Evolutionary conservation across 2,329 filamentous ascomycete genomes (phyloP).

Genomic region (Zymoseptoria ardabiliae): DNA sequence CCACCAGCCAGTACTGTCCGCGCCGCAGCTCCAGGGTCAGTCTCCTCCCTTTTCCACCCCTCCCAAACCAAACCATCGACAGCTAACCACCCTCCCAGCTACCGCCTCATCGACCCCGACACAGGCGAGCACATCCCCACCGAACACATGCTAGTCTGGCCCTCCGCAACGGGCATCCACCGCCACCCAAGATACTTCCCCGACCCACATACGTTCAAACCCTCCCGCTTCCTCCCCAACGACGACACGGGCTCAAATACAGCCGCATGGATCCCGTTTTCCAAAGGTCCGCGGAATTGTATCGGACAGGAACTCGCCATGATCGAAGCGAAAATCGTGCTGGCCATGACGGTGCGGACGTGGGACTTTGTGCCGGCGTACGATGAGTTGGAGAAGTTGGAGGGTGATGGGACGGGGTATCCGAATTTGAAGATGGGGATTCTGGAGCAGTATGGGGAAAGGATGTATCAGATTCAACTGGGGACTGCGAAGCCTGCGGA

Average conservation of each 20-base stretch:
- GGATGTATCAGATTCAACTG: slow-evolving; percentile 30
- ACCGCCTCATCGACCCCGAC: slow-evolving; percentile 37
- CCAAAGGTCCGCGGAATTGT: slow-evolving; percentile 48
- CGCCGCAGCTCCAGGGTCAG: slow-evolving; percentile 13
- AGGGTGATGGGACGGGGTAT: slow-evolving; percentile 31
- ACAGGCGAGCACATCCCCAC: slow-evolving; percentile 39
- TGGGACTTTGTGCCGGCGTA: slow-evolving; percentile 43
- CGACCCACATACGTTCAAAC: slow-evolving; percentile 34
- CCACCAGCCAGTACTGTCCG: slow-evolving; percentile 43
- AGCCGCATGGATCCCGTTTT: slow-evolving; percentile 49
- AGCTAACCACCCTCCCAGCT: slow-evolving; percentile 18
- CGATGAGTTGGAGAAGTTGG: slow-evolving; percentile 29
- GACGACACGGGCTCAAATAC: slow-evolving; percentile 30
- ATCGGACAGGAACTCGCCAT: slow-evolving; percentile 52
- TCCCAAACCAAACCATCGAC: neutral
- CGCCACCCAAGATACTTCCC: slow-evolving; percentile 34
- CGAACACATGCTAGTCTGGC: slow-evolving; percentile 38
- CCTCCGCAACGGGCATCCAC: slow-evolving; percentile 34
- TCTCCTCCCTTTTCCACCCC: neutral
- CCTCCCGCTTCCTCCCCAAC: slow-evolving; percentile 41
- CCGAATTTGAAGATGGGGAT: slow-evolving; percentile 20
- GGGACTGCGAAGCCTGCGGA: slow-evolving; percentile 30
- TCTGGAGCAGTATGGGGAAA: slow-evolving; percentile 27
- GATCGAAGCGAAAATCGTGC: slow-evolving; percentile 45
- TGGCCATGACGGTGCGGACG: slow-evolving; percentile 44